A percentile compares a stretch with the other conserved stretches of the same genome.
Conservation (phyloP, 257 asterid genomes). For the Nicotiana benthamiana region DNA sequence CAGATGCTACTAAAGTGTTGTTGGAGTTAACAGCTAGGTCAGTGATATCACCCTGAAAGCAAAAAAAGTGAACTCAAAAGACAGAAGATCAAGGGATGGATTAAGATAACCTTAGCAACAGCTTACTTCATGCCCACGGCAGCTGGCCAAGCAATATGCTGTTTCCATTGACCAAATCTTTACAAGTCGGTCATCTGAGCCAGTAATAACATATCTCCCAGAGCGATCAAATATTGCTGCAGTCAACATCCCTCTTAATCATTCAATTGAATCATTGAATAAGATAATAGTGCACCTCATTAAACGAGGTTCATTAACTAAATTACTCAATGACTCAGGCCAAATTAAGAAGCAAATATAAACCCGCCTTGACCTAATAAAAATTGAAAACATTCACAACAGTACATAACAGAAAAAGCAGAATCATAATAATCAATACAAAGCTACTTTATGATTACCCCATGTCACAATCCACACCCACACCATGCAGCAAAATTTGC, state of each 20-base stretch:
- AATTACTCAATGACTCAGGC: background rate
- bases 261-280: background rate
- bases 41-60: constrained; percentile 84
- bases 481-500: background rate
- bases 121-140: constrained; percentile 98
- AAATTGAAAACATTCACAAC: background rate
- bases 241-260: constrained; percentile 9
- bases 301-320: background rate
- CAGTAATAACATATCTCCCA: constrained; percentile 94
- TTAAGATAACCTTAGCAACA: background rate
- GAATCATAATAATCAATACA: background rate
- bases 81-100: constrained; percentile 9
- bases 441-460: background rate
- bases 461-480: background rate
- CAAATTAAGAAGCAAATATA: background rate
- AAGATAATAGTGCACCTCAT: background rate
- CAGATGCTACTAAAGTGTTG: constrained; percentile 91
- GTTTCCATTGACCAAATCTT: constrained; percentile 99
- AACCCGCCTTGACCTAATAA: constrained; percentile 1
- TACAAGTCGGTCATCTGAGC: constrained; percentile 96
- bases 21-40: constrained; percentile 91
- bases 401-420: background rate
- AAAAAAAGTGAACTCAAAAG: constrained; percentile 19
- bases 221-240: constrained; percentile 91
- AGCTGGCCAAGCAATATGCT: constrained; percentile 93